A percentile compares a stretch with the other conserved stretches of the same genome.
These are phyloP conservation scores for Hansenula anomala DNA, from an alignment of 1,139 yeast species.

Conservation along the genomic window DNA sequence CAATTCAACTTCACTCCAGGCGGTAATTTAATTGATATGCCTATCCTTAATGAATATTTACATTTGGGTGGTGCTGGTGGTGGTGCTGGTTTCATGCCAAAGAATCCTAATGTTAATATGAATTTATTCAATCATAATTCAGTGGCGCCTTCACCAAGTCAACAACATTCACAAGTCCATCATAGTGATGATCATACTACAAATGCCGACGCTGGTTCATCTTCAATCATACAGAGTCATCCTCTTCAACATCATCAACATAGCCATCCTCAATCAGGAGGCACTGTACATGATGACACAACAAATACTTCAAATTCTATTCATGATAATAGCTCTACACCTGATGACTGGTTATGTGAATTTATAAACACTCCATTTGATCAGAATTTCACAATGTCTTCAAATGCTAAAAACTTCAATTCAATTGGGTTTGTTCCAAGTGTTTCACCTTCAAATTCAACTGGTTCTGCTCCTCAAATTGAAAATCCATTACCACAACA, in stretches of 20 bases:
- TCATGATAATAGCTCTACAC: slow-evolving; percentile 10
- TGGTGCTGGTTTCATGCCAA: slow-evolving; percentile 26
- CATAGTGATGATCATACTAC: neutral
- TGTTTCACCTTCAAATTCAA: slow-evolving; percentile 15
- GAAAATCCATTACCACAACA: neutral
- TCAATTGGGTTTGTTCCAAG: slow-evolving; percentile 54
- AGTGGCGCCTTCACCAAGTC: neutral
- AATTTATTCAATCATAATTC: slow-evolving; percentile 17
- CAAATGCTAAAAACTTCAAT: slow-evolving; percentile 35
- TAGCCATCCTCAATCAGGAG: too few relatives aligned
- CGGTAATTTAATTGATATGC: slow-evolving; percentile 25
- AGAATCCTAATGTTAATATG: slow-evolving; percentile 13
- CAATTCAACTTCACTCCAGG: slow-evolving; percentile 31
- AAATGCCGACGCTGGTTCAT: slow-evolving; percentile 6
- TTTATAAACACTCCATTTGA: slow-evolving; percentile 62
- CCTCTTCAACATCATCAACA: too few relatives aligned
- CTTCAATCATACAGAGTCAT: slow-evolving; percentile 1
- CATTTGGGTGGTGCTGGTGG: slow-evolving; percentile 26
- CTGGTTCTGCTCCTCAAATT: too few relatives aligned
- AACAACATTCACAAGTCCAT: neutral
- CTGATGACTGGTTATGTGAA: slow-evolving; percentile 62
- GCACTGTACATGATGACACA: too few relatives aligned
- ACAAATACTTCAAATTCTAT: slow-evolving; percentile 12
- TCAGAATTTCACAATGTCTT: slow-evolving; percentile 34
- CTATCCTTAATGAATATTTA: slow-evolving; percentile 24